A percentile compares a stretch with the other conserved stretches of the same genome.
These are phyloP conservation scores for Solanum pinnatisectum DNA, from an alignment of 257 asterid genomes.

Conservation along the genomic window DNA sequence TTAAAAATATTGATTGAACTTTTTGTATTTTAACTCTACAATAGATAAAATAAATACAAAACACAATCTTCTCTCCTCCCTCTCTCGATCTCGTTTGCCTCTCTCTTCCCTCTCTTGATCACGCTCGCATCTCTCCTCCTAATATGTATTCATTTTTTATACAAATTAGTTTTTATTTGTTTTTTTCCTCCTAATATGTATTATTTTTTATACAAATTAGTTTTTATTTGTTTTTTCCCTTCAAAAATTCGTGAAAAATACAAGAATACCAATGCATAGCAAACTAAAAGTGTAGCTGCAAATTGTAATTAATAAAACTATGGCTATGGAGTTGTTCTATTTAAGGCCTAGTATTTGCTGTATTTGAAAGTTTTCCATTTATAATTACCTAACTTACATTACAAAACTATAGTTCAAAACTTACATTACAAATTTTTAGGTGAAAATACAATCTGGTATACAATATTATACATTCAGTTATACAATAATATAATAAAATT, in stretches of 20 bases:
- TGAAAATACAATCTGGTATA: background rate
- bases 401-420: background rate
- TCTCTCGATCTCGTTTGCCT: background rate
- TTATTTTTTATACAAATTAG: background rate
- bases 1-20: background rate
- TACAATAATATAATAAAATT: too few species aligned
- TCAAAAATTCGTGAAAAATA: background rate
- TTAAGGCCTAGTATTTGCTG: background rate
- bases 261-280: background rate
- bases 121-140: background rate
- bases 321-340: background rate
- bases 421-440: background rate
- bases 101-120: background rate
- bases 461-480: background rate
- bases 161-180: background rate
- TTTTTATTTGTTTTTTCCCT: background rate
- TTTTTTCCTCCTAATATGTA: background rate
- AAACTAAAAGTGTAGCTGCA: background rate
- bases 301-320: too few species aligned
- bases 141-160: too few species aligned
- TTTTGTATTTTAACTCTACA: background rate
- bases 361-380: background rate
- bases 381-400: too few species aligned
- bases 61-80: background rate
- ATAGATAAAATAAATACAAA: too few species aligned